Evolutionary conservation across 2,329 filamentous ascomycete genomes (phyloP).

Genomic region (Epichloe baconii): DNA sequence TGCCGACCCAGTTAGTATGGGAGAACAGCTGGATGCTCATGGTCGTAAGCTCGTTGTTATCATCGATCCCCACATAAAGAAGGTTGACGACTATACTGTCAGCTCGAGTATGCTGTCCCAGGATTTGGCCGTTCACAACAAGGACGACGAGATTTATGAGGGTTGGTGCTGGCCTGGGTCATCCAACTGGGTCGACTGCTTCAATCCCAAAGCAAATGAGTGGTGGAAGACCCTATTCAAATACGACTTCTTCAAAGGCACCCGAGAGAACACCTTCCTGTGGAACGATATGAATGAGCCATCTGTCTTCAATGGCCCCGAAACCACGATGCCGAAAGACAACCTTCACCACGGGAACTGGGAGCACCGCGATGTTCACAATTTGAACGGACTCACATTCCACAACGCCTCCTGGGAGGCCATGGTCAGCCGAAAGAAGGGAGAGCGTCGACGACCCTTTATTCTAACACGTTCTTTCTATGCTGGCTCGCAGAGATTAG

Average conservation of each 20-base stretch:
- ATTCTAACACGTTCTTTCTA: slow-evolving; percentile 88
- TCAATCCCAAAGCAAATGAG: slow-evolving; percentile 78
- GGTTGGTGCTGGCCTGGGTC: slow-evolving; percentile 99
- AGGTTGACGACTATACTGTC: slow-evolving; percentile 62
- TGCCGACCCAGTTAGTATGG: slow-evolving; percentile 73
- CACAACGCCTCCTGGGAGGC: slow-evolving; percentile 88
- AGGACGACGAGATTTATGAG: slow-evolving; percentile 78
- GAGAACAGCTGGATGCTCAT: slow-evolving; percentile 70
- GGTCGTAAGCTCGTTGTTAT: slow-evolving; percentile 87
- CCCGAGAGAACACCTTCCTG: slow-evolving; percentile 74
- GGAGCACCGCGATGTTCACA: slow-evolving; percentile 96
- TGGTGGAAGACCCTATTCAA: slow-evolving; percentile 91
- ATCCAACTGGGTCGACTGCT: slow-evolving; percentile 91
- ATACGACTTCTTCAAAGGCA: slow-evolving; percentile 78
- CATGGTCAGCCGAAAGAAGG: slow-evolving; percentile 71
- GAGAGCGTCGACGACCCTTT: slow-evolving; percentile 76
- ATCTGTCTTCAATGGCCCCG: slow-evolving; percentile 95
- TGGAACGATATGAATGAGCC: slow-evolving; percentile 99
- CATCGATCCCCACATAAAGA: slow-evolving; percentile 98
- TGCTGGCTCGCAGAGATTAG: slow-evolving; percentile 75
- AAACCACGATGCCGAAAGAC: slow-evolving; percentile 98
- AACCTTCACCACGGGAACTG: slow-evolving; percentile 83
- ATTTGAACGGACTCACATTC: slow-evolving; percentile 89
- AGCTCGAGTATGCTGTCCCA: slow-evolving; percentile 74
- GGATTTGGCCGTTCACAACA: slow-evolving; percentile 75